Conservation (phyloP, 1,284 basidiomycete species). For the Naganishia liquefaciens region DNA sequence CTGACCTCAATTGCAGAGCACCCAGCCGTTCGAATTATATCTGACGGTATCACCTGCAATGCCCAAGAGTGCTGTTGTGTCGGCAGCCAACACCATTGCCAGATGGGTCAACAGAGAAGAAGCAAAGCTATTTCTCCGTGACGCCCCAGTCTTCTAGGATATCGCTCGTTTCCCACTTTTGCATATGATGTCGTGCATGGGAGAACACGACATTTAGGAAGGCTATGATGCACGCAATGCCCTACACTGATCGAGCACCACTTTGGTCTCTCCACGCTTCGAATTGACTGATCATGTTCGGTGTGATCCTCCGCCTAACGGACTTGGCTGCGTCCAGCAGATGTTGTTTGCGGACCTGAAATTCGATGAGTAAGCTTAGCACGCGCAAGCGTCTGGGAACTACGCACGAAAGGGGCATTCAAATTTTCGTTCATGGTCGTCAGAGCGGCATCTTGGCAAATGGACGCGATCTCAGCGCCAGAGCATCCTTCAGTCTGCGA, state of each 20-base stretch:
- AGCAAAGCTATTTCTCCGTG: constrained; percentile 72
- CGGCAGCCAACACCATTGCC: constrained; percentile 82
- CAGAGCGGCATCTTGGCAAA: constrained; percentile 96
- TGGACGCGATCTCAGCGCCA: constrained; percentile 86
- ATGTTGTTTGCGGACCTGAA: constrained; percentile 70
- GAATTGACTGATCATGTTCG: constrained; percentile 71
- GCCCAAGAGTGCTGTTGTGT: constrained; percentile 80
- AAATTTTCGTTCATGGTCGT: constrained; percentile 85
- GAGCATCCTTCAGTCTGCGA: constrained; percentile 87
- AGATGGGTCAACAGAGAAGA: constrained; percentile 91
- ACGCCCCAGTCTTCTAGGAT: constrained; percentile 78
- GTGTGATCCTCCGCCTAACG: constrained; percentile 81
- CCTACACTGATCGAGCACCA: constrained; percentile 36
- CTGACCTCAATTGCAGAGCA: constrained; percentile 65
- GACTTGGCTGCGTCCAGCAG: constrained; percentile 73
- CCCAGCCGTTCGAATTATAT: constrained; percentile 89
- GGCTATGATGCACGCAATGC: background rate
- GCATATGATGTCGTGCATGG: background rate
- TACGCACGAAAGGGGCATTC: constrained; percentile 68
- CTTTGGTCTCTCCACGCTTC: constrained; percentile 61
- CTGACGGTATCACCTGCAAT: constrained; percentile 76
- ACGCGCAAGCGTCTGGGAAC: background rate
- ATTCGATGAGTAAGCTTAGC: constrained; percentile 21
- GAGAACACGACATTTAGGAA: background rate
- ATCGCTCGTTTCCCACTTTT: background rate